Evolutionary conservation across 2,329 filamentous ascomycete species (phyloP).

Genomic region (Nemania sp.): DNA sequence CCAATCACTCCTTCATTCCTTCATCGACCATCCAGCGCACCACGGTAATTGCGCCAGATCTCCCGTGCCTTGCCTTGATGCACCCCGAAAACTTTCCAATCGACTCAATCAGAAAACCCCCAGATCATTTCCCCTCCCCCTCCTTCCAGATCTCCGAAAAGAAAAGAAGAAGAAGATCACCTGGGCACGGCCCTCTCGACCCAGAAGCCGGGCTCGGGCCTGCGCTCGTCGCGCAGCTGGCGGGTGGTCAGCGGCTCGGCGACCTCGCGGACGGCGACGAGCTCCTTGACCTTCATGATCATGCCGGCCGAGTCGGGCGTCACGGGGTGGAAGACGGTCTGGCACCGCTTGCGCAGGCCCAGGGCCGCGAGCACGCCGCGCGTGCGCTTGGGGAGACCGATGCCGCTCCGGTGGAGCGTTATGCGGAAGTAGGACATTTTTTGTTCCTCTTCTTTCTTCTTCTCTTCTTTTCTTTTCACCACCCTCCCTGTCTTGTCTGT

Average conservation of each 20-base stretch:
- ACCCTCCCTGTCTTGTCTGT: no score
- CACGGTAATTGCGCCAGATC: no score
- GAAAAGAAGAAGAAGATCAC: no score
- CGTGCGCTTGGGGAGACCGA: constrained; percentile 81
- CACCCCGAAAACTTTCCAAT: no score
- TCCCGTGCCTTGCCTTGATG: no score
- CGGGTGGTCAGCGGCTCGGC: constrained; percentile 63
- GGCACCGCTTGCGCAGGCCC: constrained; percentile 81
- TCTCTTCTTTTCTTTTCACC: neutral
- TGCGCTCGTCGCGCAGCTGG: constrained; percentile 72
- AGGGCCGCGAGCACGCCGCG: constrained; percentile 82
- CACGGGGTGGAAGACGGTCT: constrained; percentile 88
- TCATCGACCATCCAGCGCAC: no score
- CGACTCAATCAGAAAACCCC: no score
- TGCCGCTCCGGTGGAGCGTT: constrained; percentile 85
- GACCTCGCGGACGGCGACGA: constrained; percentile 83
- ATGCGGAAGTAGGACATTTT: constrained; percentile 85
- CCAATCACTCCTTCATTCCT: no score
- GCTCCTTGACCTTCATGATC: constrained; percentile 92
- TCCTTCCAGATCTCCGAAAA: no score
- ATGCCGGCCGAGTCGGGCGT: constrained; percentile 81
- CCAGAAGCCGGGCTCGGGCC: constrained; percentile 80
- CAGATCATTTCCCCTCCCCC: no score
- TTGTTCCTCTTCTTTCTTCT: constrained; percentile 17
- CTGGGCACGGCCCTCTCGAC: constrained; percentile 62